Percentiles rank a stretch among this genome's conserved stretches.
These are phyloP conservation scores for Glebionis coronaria DNA, from an alignment of 129 eudicot species.

Conservation along the genomic window DNA sequence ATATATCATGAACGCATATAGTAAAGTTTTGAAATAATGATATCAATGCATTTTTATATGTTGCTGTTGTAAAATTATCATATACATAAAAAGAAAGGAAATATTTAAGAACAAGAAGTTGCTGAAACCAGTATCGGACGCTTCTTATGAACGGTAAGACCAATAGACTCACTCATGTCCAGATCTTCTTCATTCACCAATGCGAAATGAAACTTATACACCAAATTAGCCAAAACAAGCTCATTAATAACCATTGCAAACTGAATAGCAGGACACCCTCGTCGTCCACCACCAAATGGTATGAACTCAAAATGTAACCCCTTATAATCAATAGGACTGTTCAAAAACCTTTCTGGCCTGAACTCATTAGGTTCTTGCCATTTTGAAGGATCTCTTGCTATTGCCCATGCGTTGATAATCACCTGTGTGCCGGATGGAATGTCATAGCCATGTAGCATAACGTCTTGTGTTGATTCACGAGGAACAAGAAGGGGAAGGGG, in stretches of 20 bases:
- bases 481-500: slow-evolving; percentile 49
- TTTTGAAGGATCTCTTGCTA: slow-evolving; percentile 40
- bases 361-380: slow-evolving; percentile 62
- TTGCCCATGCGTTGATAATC: slow-evolving; percentile 58
- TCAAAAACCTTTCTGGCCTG: slow-evolving; percentile 59
- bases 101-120: slow-evolving; percentile 14
- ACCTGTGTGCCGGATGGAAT: slow-evolving; percentile 46
- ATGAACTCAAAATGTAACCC: slow-evolving; percentile 53
- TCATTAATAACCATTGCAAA: slow-evolving; percentile 42
- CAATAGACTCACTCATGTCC: slow-evolving; percentile 55
- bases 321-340: slow-evolving; percentile 34
- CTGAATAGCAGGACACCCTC: slow-evolving; percentile 59
- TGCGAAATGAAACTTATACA: slow-evolving; percentile 44
- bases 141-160: slow-evolving; percentile 37
- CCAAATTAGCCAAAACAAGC: slow-evolving; percentile 54
- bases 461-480: slow-evolving; percentile 42
- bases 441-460: slow-evolving; percentile 48
- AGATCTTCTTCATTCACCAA: slow-evolving; percentile 41
- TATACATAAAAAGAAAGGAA: too few relatives aligned
- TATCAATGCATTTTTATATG: too few relatives aligned
- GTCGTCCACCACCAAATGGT: slow-evolving; percentile 84
- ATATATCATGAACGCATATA: too few relatives aligned
- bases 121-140: slow-evolving; percentile 37
- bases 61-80: too few relatives aligned
- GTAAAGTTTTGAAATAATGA: too few relatives aligned